These are phyloP conservation scores for Cladosporium colombiae DNA, from an alignment of 2,329 filamentous ascomycete genomes.

Conservation along the genomic window DNA sequence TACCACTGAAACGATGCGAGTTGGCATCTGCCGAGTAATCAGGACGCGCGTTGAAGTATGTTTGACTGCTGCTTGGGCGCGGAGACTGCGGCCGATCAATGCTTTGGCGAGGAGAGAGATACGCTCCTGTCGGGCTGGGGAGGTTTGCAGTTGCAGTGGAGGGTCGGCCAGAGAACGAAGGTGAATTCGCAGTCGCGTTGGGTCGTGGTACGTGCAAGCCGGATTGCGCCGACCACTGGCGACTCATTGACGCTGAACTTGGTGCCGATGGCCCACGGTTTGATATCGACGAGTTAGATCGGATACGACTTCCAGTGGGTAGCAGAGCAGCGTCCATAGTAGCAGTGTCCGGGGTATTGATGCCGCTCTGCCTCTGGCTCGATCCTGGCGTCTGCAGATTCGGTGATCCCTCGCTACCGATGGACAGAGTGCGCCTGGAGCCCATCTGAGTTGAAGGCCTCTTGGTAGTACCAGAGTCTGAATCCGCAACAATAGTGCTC, in stretches of 20 bases:
- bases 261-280: slow-evolving; percentile 39
- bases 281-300: slow-evolving; percentile 58
- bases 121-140: slow-evolving; percentile 23
- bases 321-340: slow-evolving; percentile 21
- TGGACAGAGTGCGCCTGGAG: slow-evolving; percentile 43
- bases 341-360: slow-evolving; percentile 51
- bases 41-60: slow-evolving; percentile 35
- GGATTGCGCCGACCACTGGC: slow-evolving; percentile 39
- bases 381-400: slow-evolving; percentile 38
- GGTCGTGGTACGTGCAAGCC: slow-evolving; percentile 35
- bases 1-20: slow-evolving; percentile 31
- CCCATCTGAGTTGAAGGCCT: slow-evolving; percentile 42
- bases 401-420: slow-evolving; percentile 37
- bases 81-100: slow-evolving; percentile 27
- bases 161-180: slow-evolving; percentile 41
- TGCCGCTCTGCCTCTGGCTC: slow-evolving; percentile 62
- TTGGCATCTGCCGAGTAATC: slow-evolving; percentile 25
- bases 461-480: slow-evolving; percentile 38
- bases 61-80: slow-evolving; percentile 35
- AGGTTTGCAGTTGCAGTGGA: slow-evolving; percentile 40
- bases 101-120: slow-evolving; percentile 30
- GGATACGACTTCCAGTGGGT: slow-evolving; percentile 45
- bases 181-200: slow-evolving; percentile 51
- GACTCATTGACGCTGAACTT: slow-evolving; percentile 32
- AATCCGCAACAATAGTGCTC: slow-evolving; percentile 42